Percentiles rank a stretch among this genome's conserved stretches.
phyloP scores from a whole-genome alignment of 1,284 basidiomycete species.

The Leccinum pseudoinsigne region DNA sequence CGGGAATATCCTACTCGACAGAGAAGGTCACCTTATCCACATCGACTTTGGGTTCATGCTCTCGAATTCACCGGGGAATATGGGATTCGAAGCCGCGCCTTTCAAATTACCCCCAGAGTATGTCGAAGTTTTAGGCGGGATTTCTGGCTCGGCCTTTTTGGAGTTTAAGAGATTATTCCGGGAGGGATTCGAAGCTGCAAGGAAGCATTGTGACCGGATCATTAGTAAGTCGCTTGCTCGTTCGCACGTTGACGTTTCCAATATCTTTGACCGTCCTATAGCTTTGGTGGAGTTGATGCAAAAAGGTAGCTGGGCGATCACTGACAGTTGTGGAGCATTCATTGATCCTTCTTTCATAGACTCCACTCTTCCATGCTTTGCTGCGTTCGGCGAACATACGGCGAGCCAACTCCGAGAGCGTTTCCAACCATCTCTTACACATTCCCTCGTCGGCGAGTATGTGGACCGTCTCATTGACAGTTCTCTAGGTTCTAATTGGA shows the following conservation, averaged over 20 bases:
- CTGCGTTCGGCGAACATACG: slow-evolving; percentile 89
- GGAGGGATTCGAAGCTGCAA: slow-evolving; percentile 90
- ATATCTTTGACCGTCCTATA: slow-evolving; percentile 30
- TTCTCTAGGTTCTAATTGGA: slow-evolving; percentile 91
- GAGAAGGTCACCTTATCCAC: slow-evolving; percentile 92
- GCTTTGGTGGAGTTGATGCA: slow-evolving; percentile 97
- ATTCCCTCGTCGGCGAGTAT: slow-evolving; percentile 85
- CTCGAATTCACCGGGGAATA: slow-evolving; percentile 94
- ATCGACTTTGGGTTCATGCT: slow-evolving; percentile 99
- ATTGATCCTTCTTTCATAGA: slow-evolving; percentile 49
- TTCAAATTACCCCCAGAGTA: slow-evolving; percentile 97
- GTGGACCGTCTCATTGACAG: slow-evolving; percentile 86
- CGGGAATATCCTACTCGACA: slow-evolving; percentile 96
- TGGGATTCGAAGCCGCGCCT: slow-evolving; percentile 98
- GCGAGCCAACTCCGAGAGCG: slow-evolving; percentile 86
- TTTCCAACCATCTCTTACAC: slow-evolving; percentile 90
- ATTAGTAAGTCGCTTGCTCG: slow-evolving; percentile 65
- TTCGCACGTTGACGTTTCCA: slow-evolving; percentile 5
- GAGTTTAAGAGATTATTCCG: slow-evolving; percentile 91
- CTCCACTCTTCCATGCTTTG: slow-evolving; percentile 92
- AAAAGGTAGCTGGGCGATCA: slow-evolving; percentile 59
- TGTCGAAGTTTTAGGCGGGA: slow-evolving; percentile 93
- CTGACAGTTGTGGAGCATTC: not conserved
- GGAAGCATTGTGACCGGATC: slow-evolving; percentile 97
- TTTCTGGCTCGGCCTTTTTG: slow-evolving; percentile 73